phyloP scores from a whole-genome alignment of 2,329 filamentous ascomycete species.

The Corinectria fuckeliana region DNA sequence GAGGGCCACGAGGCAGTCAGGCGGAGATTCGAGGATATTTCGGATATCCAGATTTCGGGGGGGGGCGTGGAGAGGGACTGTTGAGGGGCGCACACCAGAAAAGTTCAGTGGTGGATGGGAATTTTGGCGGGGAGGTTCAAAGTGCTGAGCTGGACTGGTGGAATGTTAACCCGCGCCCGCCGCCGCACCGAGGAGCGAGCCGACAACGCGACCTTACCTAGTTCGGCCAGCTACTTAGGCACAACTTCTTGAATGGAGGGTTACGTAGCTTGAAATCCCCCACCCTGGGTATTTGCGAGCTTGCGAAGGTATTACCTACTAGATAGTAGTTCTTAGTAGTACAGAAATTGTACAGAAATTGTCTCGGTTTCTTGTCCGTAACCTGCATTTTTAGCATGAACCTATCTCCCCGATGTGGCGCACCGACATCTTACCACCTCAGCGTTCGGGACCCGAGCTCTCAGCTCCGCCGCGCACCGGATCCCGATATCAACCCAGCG shows the following conservation, averaged over 20 bases:
- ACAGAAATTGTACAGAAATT: too few relatives aligned
- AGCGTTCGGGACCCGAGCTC: not conserved
- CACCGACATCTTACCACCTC: not conserved
- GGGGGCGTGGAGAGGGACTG: constrained; percentile 31
- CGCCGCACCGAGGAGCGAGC: not conserved
- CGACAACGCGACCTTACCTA: not conserved
- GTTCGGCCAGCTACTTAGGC: not conserved
- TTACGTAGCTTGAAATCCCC: not conserved
- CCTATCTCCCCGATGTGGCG: not conserved
- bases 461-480: not conserved
- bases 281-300: not conserved
- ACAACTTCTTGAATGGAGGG: not conserved
- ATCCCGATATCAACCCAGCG: constrained; percentile 4
- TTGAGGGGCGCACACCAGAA: constrained; percentile 42
- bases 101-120: constrained; percentile 43
- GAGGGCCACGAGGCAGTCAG: constrained; percentile 18
- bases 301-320: too few relatives aligned
- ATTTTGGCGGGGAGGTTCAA: constrained; percentile 44
- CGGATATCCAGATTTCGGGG: constrained; percentile 24
- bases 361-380: too few relatives aligned
- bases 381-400: not conserved
- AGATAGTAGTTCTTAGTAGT: too few relatives aligned
- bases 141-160: constrained; percentile 30
- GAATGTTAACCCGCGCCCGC: constrained; percentile 40
- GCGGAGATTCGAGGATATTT: constrained; percentile 23